A percentile compares a stretch with the other conserved stretches of the same genome.
Evolutionary conservation across 352 stramenopile genomes (phyloP).

Genomic region (Plasmopara muralis): DNA sequence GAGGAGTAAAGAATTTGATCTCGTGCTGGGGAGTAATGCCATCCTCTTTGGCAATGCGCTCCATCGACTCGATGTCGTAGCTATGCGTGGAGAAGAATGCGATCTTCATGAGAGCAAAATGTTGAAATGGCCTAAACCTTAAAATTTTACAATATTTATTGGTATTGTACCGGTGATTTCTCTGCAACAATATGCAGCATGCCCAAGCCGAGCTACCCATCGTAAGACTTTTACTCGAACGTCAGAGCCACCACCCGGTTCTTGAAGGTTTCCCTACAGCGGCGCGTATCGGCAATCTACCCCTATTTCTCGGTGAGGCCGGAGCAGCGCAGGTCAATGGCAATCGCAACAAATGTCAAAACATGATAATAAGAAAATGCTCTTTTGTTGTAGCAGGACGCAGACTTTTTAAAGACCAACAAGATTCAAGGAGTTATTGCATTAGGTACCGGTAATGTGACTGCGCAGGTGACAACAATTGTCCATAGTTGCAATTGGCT

Average conservation of each 20-base stretch:
- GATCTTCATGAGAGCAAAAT: slow-evolving; percentile 47
- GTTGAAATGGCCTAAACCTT: too few relatives aligned
- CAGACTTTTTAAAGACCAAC: slow-evolving; percentile 33
- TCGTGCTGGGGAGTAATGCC: slow-evolving; percentile 40
- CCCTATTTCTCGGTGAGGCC: slow-evolving; percentile 57
- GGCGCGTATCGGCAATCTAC: slow-evolving; percentile 35
- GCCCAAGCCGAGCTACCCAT: slow-evolving; percentile 12
- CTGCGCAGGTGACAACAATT: slow-evolving; percentile 28
- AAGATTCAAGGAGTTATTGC: slow-evolving; percentile 46
- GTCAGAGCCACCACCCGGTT: slow-evolving; percentile 41
- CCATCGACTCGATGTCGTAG: slow-evolving; percentile 67
- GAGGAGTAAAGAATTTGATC: slow-evolving; percentile 49
- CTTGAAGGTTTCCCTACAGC: slow-evolving; percentile 37
- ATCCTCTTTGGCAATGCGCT: slow-evolving; percentile 32
- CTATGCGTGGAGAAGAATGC: slow-evolving; percentile 70
- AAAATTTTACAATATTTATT: too few relatives aligned
- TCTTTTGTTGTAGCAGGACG: slow-evolving; percentile 21
- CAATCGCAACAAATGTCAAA: neutral
- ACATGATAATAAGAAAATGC: neutral
- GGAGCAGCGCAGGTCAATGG: slow-evolving; percentile 35
- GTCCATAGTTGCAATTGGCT: neutral
- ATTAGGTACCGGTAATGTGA: slow-evolving; percentile 51
- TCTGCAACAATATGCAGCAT: neutral
- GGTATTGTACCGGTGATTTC: too few relatives aligned
- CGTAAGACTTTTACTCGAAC: slow-evolving; percentile 28